Conservation (phyloP, 140 eudicot genomes). For the Anethum foeniculum region DNA sequence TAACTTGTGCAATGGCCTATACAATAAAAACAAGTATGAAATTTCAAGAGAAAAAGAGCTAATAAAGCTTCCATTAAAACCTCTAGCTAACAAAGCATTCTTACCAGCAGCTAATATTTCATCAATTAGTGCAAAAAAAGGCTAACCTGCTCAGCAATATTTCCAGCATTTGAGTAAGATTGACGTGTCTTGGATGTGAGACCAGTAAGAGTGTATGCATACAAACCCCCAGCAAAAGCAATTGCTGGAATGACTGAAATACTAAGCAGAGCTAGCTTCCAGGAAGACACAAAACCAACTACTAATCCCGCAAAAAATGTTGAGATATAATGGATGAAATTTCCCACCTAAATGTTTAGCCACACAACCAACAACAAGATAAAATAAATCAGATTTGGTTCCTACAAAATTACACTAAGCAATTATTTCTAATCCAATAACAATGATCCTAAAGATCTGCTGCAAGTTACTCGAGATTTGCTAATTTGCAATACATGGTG, state of each 20-base stretch:
- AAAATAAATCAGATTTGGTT: too few relatives aligned
- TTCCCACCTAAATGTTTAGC: slow-evolving; percentile 57
- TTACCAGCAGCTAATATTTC: background rate
- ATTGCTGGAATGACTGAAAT: slow-evolving; percentile 86
- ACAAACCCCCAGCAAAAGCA: slow-evolving; percentile 82
- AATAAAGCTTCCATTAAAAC: background rate
- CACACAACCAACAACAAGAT: background rate
- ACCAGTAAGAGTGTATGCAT: slow-evolving; percentile 84
- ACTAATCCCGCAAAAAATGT: slow-evolving; percentile 94
- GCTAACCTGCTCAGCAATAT: slow-evolving; percentile 85
- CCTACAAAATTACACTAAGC: too few relatives aligned
- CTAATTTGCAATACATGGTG: slow-evolving; percentile 13
- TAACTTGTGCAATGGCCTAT: slow-evolving; percentile 91
- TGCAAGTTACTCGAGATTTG: slow-evolving; percentile 12
- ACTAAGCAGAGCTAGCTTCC: slow-evolving; percentile 81
- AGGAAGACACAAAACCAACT: slow-evolving; percentile 94
- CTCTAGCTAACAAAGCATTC: background rate
- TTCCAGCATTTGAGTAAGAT: slow-evolving; percentile 89
- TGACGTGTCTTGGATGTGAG: slow-evolving; percentile 90
- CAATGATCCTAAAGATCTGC: slow-evolving; percentile 15
- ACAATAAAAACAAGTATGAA: background rate
- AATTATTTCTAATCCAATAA: too few relatives aligned
- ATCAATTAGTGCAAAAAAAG: background rate
- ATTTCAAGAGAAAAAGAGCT: background rate
- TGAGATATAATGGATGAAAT: slow-evolving; percentile 83